A percentile compares a stretch with the other conserved stretches of the same genome.
phyloP scores from a whole-genome alignment of 2,329 filamentous ascomycete genomes.

The Daldinia sp. region DNA sequence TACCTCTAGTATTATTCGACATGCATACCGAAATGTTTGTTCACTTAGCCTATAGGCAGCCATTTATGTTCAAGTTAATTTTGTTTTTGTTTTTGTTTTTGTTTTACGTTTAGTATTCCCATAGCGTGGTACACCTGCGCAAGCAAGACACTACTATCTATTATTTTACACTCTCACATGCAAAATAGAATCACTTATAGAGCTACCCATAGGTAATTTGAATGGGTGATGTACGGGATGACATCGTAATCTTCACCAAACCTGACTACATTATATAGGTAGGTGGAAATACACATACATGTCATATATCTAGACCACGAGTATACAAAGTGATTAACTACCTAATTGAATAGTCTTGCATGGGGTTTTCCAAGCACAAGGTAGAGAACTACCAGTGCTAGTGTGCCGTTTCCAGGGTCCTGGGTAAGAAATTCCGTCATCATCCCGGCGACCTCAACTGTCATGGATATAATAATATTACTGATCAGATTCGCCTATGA shows the following conservation, averaged over 20 bases:
- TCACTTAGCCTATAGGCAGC: neutral
- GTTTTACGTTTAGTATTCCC: neutral
- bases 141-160: neutral
- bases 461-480: conserved; percentile 19
- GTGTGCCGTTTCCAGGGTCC: conserved; percentile 34
- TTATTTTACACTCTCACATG: neutral
- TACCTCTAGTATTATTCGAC: neutral
- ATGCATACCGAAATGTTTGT: neutral
- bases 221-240: neutral
- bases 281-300: neutral
- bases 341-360: neutral
- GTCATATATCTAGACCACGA: neutral
- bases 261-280: neutral
- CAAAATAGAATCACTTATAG: neutral
- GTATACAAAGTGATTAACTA: neutral
- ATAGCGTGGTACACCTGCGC: neutral
- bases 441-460: conserved; percentile 38
- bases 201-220: neutral
- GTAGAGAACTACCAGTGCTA: conserved; percentile 5
- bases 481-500: conserved; percentile 29
- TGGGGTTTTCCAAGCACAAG: conserved; percentile 6
- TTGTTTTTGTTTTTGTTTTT: neutral
- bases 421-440: conserved; percentile 42
- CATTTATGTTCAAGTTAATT: neutral
- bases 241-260: neutral